These are phyloP conservation scores for Beauveria medogensis DNA, from an alignment of 2,329 filamentous ascomycete genomes.

Conservation along the genomic window DNA sequence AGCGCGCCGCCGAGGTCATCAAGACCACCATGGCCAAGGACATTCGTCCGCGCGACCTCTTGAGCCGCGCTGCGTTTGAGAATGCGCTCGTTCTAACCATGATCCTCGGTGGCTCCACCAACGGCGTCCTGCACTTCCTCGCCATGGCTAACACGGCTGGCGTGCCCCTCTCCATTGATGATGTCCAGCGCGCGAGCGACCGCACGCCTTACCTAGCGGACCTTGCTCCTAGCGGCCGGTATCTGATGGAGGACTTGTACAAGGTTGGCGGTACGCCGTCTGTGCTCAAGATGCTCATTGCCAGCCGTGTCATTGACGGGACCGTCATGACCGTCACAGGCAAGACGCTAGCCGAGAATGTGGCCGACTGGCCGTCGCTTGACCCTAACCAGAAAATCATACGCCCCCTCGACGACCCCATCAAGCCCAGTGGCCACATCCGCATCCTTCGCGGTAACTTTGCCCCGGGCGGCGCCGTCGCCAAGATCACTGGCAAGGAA, in stretches of 20 bases:
- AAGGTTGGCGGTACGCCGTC: slow-evolving; percentile 77
- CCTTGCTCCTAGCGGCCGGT: slow-evolving; percentile 73
- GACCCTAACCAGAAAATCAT: slow-evolving; percentile 78
- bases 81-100: slow-evolving; percentile 87
- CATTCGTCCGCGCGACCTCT: slow-evolving; percentile 70
- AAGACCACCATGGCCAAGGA: slow-evolving; percentile 71
- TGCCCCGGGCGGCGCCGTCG: slow-evolving; percentile 73
- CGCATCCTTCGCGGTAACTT: slow-evolving; percentile 77
- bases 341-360: slow-evolving; percentile 74
- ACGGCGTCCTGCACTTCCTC: slow-evolving; percentile 80
- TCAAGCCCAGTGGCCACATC: slow-evolving; percentile 73
- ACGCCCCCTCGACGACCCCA: slow-evolving; percentile 55
- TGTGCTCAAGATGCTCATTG: slow-evolving; percentile 78
- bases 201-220: slow-evolving; percentile 82
- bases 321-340: slow-evolving; percentile 75
- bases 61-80: slow-evolving; percentile 75
- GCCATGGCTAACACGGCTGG: slow-evolving; percentile 84
- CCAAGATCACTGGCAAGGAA: slow-evolving; percentile 91
- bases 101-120: slow-evolving; percentile 84
- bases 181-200: slow-evolving; percentile 73
- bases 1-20: slow-evolving; percentile 72
- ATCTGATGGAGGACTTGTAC: slow-evolving; percentile 84
- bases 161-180: slow-evolving; percentile 68
- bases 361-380: slow-evolving; percentile 66
- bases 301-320: slow-evolving; percentile 67